phyloP scores from a whole-genome alignment of 345 rosid species.

The Pugionium dolabratum region DNA sequence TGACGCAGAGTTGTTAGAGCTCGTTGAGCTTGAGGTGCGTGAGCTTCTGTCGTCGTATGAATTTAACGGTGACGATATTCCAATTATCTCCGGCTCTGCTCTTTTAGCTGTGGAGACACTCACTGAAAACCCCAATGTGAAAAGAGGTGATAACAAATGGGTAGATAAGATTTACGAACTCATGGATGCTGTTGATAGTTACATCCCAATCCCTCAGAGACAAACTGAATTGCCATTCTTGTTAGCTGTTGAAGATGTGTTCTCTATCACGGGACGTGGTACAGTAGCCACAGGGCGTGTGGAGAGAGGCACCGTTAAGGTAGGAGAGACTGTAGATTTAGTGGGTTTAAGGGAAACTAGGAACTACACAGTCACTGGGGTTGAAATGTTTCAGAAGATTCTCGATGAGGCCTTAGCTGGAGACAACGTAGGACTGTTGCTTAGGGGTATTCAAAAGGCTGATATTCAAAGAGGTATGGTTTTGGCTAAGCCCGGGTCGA shows the following conservation, averaged over 20 bases:
- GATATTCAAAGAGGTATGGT: conserved; percentile 98
- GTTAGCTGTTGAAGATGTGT: conserved; percentile 88
- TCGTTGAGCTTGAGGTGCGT: conserved; percentile 97
- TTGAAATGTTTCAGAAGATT: conserved; percentile 89
- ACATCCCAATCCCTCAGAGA: conserved; percentile 80
- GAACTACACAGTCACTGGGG: conserved; percentile 69
- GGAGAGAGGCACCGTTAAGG: conserved; percentile 76
- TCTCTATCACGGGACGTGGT: conserved; percentile 90
- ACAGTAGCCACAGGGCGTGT: conserved; percentile 90
- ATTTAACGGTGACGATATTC: conserved; percentile 84
- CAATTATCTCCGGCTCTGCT: conserved; percentile 84
- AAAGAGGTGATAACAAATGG: conserved; percentile 84
- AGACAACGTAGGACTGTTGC: conserved; percentile 88
- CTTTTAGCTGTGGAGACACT: conserved; percentile 78
- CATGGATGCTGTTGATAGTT: conserved; percentile 85
- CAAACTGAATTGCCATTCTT: conserved; percentile 84
- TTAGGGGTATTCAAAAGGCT: conserved; percentile 80
- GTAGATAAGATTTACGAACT: conserved; percentile 88
- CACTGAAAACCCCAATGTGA: conserved; percentile 62
- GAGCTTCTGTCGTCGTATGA: conserved; percentile 80
- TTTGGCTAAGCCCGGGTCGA: conserved; percentile 79
- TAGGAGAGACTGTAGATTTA: conserved; percentile 75
- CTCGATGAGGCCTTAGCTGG: conserved; percentile 91
- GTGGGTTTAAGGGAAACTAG: conserved; percentile 90
- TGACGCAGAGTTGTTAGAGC: conserved; percentile 80